Percentiles rank a stretch among this genome's conserved stretches.
Conservation (phyloP, 73 alveolate genomes). For the Durusdinium trenchii region DNA sequence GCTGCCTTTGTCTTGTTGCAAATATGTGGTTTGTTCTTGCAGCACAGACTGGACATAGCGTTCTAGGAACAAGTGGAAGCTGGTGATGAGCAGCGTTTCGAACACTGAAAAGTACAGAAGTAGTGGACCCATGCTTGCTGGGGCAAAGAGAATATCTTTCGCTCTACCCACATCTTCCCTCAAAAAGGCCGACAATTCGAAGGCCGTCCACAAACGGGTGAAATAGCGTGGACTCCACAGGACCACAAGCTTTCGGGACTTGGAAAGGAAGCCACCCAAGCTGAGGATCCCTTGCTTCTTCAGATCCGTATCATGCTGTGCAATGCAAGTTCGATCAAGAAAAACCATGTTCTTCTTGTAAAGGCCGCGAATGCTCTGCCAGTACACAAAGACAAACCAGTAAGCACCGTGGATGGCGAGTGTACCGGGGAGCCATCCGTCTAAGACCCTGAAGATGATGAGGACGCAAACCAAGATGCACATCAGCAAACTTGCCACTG, state of each 20-base stretch:
- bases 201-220: slow-evolving; percentile 7
- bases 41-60: neutral
- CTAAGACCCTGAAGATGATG: neutral
- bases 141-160: neutral
- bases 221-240: slow-evolving; percentile 1
- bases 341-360: neutral
- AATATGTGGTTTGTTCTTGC: neutral
- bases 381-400: neutral
- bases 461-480: neutral
- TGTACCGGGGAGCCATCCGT: neutral
- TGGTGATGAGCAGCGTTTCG: neutral
- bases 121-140: neutral
- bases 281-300: neutral
- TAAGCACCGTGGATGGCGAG: neutral
- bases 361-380: slow-evolving; percentile 51
- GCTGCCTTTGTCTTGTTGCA: neutral
- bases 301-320: neutral
- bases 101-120: neutral
- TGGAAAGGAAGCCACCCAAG: slow-evolving; percentile 2
- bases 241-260: neutral
- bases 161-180: neutral
- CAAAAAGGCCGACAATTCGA: neutral
- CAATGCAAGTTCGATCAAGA: slow-evolving; percentile 23
- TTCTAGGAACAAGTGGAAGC: neutral
- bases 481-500: neutral